Conservation (phyloP, 2,329 filamentous ascomycete genomes). For the Botrytis tulipae region DNA sequence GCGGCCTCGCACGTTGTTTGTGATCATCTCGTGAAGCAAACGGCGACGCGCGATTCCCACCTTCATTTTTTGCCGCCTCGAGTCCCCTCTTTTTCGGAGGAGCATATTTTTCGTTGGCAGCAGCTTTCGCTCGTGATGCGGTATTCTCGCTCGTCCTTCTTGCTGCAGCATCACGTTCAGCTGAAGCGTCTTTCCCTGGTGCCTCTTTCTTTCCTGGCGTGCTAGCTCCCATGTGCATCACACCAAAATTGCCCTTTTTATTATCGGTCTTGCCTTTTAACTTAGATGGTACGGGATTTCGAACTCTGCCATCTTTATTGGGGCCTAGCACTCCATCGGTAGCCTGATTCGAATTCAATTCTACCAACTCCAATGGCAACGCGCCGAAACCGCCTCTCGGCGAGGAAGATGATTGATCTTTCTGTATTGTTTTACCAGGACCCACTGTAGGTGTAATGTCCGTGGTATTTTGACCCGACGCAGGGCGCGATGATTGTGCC, state of each 20-base stretch:
- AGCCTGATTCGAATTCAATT: constrained; percentile 42
- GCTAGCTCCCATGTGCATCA: constrained; percentile 58
- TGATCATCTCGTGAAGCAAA: constrained; percentile 35
- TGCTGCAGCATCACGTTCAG: constrained; percentile 55
- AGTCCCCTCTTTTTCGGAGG: constrained; percentile 42
- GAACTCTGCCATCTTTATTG: constrained; percentile 49
- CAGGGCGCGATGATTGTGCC: constrained; percentile 30
- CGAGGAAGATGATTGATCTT: constrained; percentile 29
- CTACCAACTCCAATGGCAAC: constrained; percentile 52
- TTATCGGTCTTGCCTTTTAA: constrained; percentile 57
- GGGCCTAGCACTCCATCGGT: constrained; percentile 38
- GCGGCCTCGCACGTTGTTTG: constrained; percentile 35
- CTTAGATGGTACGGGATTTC: constrained; percentile 61
- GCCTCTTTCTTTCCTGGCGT: constrained; percentile 40
- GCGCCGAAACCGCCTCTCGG: constrained; percentile 43
- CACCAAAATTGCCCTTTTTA: constrained; percentile 59
- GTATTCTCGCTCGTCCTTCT: constrained; percentile 63
- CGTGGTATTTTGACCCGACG: constrained; percentile 30
- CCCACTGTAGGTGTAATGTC: constrained; percentile 26
- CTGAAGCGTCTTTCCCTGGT: constrained; percentile 44
- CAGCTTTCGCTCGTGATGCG: constrained; percentile 55
- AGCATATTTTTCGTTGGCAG: constrained; percentile 54
- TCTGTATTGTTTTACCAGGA: constrained; percentile 27
- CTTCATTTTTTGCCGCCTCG: constrained; percentile 31
- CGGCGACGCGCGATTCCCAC: constrained; percentile 30